Percentiles rank a stretch among this genome's conserved stretches.
These are phyloP conservation scores for Monilinia aucupariae DNA, from an alignment of 2,329 filamentous ascomycete species.

Conservation along the genomic window DNA sequence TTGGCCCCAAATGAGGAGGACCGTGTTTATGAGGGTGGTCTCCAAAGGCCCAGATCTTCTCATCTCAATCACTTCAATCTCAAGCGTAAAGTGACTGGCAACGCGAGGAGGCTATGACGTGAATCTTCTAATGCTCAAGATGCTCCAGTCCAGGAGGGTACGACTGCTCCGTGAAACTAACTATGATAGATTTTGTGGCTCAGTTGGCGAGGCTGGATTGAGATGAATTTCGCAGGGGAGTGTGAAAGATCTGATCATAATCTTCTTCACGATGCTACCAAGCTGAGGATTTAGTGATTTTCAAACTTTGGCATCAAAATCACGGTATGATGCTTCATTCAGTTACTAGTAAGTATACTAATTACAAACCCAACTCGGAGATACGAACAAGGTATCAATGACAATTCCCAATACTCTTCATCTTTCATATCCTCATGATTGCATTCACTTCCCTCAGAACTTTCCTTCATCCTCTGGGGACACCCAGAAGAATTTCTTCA, in stretches of 20 bases:
- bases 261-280: neutral
- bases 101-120: neutral
- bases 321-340: no score
- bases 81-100: no score
- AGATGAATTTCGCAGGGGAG: neutral
- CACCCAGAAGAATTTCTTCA: conserved; percentile 26
- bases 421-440: conserved; percentile 4
- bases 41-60: no score
- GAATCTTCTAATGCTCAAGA: neutral
- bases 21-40: no score
- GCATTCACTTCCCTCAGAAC: neutral
- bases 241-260: neutral
- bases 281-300: neutral
- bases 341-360: no score
- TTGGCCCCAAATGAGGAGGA: no score
- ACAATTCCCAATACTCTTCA: neutral
- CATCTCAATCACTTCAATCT: no score
- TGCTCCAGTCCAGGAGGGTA: neutral
- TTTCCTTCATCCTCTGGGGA: conserved; percentile 7
- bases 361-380: neutral
- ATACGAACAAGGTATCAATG: neutral
- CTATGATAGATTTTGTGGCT: neutral
- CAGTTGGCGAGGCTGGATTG: neutral
- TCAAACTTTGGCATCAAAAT: neutral
- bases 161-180: no score